These are phyloP conservation scores for Neofusicoccum ribis DNA, from an alignment of 2,329 filamentous ascomycete genomes.

Conservation along the genomic window DNA sequence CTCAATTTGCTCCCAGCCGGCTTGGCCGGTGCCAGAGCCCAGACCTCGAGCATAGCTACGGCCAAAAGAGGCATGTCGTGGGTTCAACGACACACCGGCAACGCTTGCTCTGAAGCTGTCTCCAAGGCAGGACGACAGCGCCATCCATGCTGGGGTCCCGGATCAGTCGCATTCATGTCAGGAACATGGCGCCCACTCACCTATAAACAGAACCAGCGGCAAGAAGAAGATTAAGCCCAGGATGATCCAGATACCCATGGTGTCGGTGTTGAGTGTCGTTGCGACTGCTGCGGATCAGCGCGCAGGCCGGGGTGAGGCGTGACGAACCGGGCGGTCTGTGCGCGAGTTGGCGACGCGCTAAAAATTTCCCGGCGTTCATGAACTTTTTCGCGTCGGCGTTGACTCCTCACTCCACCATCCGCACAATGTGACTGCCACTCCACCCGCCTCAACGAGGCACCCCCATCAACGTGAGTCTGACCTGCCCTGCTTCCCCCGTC, in stretches of 20 bases:
- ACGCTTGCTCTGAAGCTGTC: constrained; percentile 50
- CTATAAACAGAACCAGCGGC: constrained; percentile 37
- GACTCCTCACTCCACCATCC: constrained; percentile 12
- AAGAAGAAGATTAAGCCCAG: constrained; percentile 36
- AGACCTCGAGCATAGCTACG: constrained; percentile 58
- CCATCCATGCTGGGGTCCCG: constrained; percentile 46
- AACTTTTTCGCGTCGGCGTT: constrained; percentile 14
- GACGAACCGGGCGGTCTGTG: neutral
- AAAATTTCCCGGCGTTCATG: constrained; percentile 2
- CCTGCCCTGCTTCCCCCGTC: neutral
- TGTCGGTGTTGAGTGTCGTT: neutral
- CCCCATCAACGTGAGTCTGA: neutral
- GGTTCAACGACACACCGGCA: constrained; percentile 44
- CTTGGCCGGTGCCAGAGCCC: constrained; percentile 52
- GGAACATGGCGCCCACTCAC: neutral
- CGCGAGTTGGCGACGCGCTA: neutral
- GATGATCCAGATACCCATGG: constrained; percentile 36
- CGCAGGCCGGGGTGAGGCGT: neutral
- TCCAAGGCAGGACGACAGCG: constrained; percentile 57
- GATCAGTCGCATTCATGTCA: neutral
- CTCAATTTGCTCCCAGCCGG: constrained; percentile 63
- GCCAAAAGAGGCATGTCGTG: constrained; percentile 52
- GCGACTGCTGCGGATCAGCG: neutral
- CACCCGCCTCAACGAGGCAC: constrained; percentile 17
- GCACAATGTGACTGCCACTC: constrained; percentile 18